Evolutionary conservation across 192 early-diverging fungal species (phyloP).

Genomic region (Coemansia sp.): DNA sequence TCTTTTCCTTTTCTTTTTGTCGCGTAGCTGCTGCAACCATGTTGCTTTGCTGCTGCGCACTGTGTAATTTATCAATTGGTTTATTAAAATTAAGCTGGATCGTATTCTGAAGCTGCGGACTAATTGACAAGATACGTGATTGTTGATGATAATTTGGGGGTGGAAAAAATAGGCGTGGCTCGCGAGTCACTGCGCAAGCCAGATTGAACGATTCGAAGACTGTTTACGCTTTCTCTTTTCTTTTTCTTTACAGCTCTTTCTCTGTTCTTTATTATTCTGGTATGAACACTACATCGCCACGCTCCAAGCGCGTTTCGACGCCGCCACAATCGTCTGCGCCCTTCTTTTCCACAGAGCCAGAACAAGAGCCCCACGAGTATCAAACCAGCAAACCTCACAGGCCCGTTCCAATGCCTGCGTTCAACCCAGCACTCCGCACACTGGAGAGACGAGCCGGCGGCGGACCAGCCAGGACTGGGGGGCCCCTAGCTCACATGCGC

Average conservation of each 20-base stretch:
- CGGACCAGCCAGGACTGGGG: not conserved
- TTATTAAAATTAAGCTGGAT: not conserved
- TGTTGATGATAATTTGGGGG: conserved; percentile 5
- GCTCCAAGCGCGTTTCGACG: not conserved
- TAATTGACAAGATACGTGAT: not conserved
- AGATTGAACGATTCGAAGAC: not conserved
- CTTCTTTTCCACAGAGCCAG: not conserved
- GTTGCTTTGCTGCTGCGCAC: not conserved
- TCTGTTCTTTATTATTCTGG: not conserved
- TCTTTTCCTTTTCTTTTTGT: not conserved
- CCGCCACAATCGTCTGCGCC: not conserved
- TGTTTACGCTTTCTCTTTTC: not conserved
- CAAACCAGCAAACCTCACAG: not conserved
- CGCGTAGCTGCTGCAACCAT: not conserved
- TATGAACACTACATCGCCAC: not conserved
- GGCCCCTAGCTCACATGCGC: conserved; percentile 10
- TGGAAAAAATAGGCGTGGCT: not conserved
- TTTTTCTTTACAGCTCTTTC: not conserved
- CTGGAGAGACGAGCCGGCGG: conserved; percentile 10
- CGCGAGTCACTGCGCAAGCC: not conserved
- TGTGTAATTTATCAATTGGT: not conserved
- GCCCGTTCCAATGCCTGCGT: not conserved
- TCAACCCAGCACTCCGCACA: conserved; percentile 13
- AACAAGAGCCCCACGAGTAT: not conserved
- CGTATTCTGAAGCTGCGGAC: not conserved